Percentiles rank a stretch among this genome's conserved stretches.
Evolutionary conservation across 805 yeast genomes (phyloP).

Genomic region (Candida peoriensis): DNA sequence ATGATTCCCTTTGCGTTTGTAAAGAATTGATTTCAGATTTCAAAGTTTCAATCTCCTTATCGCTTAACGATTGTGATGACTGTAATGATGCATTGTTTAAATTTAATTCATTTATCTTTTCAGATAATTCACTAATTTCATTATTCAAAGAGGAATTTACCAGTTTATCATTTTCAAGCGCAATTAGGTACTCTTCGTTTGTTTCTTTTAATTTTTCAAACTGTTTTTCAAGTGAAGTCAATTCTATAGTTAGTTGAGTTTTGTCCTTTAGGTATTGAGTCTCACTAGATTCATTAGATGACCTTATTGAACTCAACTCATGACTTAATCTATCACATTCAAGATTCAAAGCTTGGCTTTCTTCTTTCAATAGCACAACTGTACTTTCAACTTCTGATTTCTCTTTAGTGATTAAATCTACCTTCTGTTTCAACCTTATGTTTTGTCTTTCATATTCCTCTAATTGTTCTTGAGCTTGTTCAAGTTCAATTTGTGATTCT

Average conservation of each 20-base stretch:
- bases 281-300: conserved; percentile 23
- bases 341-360: conserved; percentile 40
- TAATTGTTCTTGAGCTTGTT: conserved; percentile 45
- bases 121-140: conserved; percentile 33
- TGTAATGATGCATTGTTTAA: conserved; percentile 2
- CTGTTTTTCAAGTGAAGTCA: conserved; percentile 32
- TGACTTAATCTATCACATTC: conserved; percentile 50
- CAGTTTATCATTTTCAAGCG: conserved; percentile 29
- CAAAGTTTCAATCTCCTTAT: conserved; percentile 3
- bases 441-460: conserved; percentile 41
- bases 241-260: conserved; percentile 6
- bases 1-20: conserved; percentile 3
- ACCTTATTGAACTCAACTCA: conserved; percentile 32
- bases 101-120: conserved; percentile 9
- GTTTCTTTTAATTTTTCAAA: conserved; percentile 33
- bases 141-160: conserved; percentile 31
- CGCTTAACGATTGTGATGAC: not conserved
- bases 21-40: conserved; percentile 1
- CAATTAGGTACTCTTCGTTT: conserved; percentile 34
- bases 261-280: conserved; percentile 12
- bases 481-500: conserved; percentile 60
- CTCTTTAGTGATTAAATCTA: conserved; percentile 29
- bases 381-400: conserved; percentile 29
- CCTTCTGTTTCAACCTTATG: conserved; percentile 28
- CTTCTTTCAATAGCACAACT: conserved; percentile 33